Base-by-base conservation (phyloP, 208 protist species). In the Phytomonas sp. region DNA sequence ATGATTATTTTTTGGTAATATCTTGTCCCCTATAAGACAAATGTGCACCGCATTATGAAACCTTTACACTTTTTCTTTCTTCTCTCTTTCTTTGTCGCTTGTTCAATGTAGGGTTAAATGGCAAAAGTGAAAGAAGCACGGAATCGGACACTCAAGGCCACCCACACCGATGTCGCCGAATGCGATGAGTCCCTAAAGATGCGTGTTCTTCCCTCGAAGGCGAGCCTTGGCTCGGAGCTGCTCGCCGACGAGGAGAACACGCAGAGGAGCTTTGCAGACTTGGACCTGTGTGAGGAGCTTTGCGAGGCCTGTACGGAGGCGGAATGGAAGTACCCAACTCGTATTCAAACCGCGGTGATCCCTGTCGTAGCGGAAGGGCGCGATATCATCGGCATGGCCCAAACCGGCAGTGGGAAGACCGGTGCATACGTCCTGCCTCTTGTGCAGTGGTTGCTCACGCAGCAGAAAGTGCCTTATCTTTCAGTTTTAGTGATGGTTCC, bases 351-450 rank as follows among this genome's bases (percentile, higher is more conserved):
- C 30, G 81, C 98, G 61, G 81, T 94, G 29, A 98, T 99, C 60
- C 97, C 98, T 33, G 78, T 93, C 19, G 90, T 97, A 0, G 68
- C 97, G 0, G 79, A 95, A 71, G 97, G 91, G 8, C 80, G 87
- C 19, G 93, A 98, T 60, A 63, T 97, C n/a, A 99, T 99, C 70
- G 99, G 98, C 42, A 83, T 99, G 29, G 98, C 98, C 29, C 94
- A 99, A 80, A 99, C 99, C 19, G 98, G 99, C 31, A 98, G 94
- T 60, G 98, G 99, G 66, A 99, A 99, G 79, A 99, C 99, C 2
- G 98, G 92, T 31, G 96, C 98, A 2, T 99, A 99, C 76, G 97
- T 94, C 12, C 85, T 99, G 56, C 99, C 99, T 8, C 94, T 99
- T n/a, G 87, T 99, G 23, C 91, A 99, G 69, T 88, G 78, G 78